Evolutionary conservation across 805 yeast genomes (phyloP), one percentile per base, ranked within the genome.

Genomic region (Barnettozyma sp.): DNA sequence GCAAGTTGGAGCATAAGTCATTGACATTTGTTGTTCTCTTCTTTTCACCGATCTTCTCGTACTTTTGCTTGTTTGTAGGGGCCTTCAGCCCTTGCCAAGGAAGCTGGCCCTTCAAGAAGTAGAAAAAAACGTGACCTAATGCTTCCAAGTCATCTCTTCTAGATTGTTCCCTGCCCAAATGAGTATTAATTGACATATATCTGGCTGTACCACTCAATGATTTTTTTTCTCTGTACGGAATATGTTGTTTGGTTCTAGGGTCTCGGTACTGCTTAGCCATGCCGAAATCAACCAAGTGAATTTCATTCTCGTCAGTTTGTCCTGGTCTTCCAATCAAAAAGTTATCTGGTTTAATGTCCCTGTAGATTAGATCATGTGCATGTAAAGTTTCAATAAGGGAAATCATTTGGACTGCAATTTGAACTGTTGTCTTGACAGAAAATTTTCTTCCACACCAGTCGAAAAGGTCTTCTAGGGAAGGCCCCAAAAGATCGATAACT

Each of bases 41-140:
- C 50, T 81, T 81, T 45, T 81, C 82, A 20, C 92, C 92, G 56
- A 83, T 83, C 54, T 82, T 82, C 57, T 83, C 92, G 55, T 82
- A 82, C 56, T 82, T 82, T 45, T 76, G 71, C 56, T 83, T 82
- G 56, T 82, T 82, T n/a, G 85, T 82, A 40, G 86, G 86, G 2
- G 90, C 92, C 59, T 82, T 82, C 41, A 82, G 63, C n/a, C 94
- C 94, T 61, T 82, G 94, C 94, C 94, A 82, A 30, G 94, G 94
- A 54, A 82, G 67, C 43, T 77, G 80, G 20, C 94, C 92, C 52
- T 83, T 71, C 38, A 82, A 58, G 50, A 82, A 82, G 58, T 82
- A 82, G 54, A 82, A 74, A 53, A 82, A 82, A 1, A 82, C 92
- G 60, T 82, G 92, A 13, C 90, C 92, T 48, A 82, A 62, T 7